Base-by-base conservation (phyloP, 768 basidiomycete species). In the Steccherinum ochraceum region DNA sequence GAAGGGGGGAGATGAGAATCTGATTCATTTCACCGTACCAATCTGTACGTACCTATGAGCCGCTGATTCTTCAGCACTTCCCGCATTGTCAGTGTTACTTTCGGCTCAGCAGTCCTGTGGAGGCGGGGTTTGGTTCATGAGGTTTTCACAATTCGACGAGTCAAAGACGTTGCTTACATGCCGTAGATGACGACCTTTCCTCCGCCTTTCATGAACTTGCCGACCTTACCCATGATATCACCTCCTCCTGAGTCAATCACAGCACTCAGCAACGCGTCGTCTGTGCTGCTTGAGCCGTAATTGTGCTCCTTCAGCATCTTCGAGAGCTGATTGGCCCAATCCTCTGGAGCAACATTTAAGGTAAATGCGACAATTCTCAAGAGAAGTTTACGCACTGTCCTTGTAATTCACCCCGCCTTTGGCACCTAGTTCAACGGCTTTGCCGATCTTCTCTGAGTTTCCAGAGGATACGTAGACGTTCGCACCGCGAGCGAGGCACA, bases 391-490 rank as follows among this genome's bases (percentile, higher is more conserved):
- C 79, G 49, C 42, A 85, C 88, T 67, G 27, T 79, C 72, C 61
- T 77, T 84, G 64, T 93, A 93, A 59, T 74, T 80, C 5, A 81
- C 81, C 1, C 90, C 90, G n/a, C 80, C 90, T 55, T 75, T 78
- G 0, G 88, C 90, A 11, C 91, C 91, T 10, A 91, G 69, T 13
- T 66, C 65, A 18, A 79, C 63, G 0, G 89, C 89, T 49, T 75
- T 80, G 45, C 69, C 64, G 44, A 93, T 81, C 70, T 93, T 93
- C 7, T 80, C 78, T 23, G 74, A 70, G 42, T 66, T 80, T 7
- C 86, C 78, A 54, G 86, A 89, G 3, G 91, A 88, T 20, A 92
- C 88, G 64, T 83, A 93, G n/a, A 92, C 88, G 26, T 77, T 77
- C 1, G 87, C 85, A 24, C 90, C 86, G 49, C 75, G 76, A 0